These are phyloP conservation scores for Albifimbria verrucaria DNA, from an alignment of 2,329 filamentous ascomycete genomes.

Conservation along the genomic window DNA sequence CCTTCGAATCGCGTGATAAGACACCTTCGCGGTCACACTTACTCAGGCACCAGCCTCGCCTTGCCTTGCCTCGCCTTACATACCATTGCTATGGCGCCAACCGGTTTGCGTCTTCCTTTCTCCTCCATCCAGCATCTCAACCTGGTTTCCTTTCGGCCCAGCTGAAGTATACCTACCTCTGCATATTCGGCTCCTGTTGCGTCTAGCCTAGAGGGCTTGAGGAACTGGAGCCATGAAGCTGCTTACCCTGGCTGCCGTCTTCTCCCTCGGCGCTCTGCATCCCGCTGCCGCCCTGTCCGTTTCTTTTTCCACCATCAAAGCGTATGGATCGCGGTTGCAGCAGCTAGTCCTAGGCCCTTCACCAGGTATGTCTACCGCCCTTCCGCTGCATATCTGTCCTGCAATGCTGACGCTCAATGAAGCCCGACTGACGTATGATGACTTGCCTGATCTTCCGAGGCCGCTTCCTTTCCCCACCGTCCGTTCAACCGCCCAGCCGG, in stretches of 20 bases:
- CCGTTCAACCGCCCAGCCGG: constrained; percentile 18
- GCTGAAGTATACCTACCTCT: not conserved
- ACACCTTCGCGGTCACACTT: too few species aligned
- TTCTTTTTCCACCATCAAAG: not conserved
- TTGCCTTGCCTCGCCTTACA: too few species aligned
- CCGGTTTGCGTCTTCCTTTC: too few species aligned
- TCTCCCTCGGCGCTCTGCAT: not conserved
- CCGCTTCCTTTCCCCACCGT: constrained; percentile 7
- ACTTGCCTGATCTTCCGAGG: not conserved
- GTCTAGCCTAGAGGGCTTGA: not conserved
- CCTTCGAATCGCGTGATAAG: not conserved
- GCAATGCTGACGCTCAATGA: not conserved
- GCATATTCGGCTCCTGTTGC: not conserved
- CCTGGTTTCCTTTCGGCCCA: not conserved
- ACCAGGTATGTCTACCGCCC: not conserved
- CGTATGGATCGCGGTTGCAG: not conserved
- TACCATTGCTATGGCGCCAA: too few species aligned
- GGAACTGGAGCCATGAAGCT: not conserved
- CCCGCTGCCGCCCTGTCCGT: not conserved
- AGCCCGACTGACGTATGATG: not conserved
- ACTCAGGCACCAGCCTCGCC: too few species aligned
- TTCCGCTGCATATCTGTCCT: too few species aligned
- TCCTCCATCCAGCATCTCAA: too few species aligned
- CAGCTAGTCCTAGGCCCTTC: not conserved
- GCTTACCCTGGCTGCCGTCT: not conserved